Evolutionary conservation across 768 basidiomycete species (phyloP).

Genomic region (Leccinum subgranulosum): DNA sequence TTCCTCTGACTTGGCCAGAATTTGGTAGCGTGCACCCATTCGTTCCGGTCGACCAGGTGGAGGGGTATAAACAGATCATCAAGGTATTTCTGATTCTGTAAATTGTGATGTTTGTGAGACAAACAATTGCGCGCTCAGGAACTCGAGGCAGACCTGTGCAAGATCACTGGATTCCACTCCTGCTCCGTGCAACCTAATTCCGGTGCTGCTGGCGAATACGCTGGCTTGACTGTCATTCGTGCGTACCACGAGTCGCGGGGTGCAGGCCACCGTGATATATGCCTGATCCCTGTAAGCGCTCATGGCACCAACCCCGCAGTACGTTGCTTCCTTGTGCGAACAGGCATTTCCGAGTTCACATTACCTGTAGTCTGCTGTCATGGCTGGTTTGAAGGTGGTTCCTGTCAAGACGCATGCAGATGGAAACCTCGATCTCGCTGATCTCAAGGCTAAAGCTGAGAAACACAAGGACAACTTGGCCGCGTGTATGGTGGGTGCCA

Average conservation of each 20-base stretch:
- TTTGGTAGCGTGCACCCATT: conserved; percentile 92
- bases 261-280: conserved; percentile 83
- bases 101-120: background rate
- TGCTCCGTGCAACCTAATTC: conserved; percentile 99
- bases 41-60: conserved; percentile 82
- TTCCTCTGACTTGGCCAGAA: conserved; percentile 92
- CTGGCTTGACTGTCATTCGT: conserved; percentile 91
- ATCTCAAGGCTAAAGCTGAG: conserved; percentile 84
- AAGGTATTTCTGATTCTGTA: conserved; percentile 41
- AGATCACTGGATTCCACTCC: conserved; percentile 93
- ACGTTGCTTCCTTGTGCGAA: conserved; percentile 27
- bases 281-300: conserved; percentile 91
- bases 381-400: conserved; percentile 97
- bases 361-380: conserved; percentile 76
- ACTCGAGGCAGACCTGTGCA: conserved; percentile 86
- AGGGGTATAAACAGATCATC: conserved; percentile 82
- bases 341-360: conserved; percentile 12
- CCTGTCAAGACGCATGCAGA: conserved; percentile 86
- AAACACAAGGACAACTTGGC: conserved; percentile 90
- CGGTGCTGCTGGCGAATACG: conserved; percentile 96
- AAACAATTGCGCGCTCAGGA: conserved; percentile 51
- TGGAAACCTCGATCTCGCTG: conserved; percentile 86
- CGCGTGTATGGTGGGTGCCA: conserved; percentile 79
- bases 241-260: conserved; percentile 92
- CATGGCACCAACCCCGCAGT: conserved; percentile 99